phyloP scores from a whole-genome alignment of 2,329 filamentous ascomycete species.

The Aspergillus jensenii region DNA sequence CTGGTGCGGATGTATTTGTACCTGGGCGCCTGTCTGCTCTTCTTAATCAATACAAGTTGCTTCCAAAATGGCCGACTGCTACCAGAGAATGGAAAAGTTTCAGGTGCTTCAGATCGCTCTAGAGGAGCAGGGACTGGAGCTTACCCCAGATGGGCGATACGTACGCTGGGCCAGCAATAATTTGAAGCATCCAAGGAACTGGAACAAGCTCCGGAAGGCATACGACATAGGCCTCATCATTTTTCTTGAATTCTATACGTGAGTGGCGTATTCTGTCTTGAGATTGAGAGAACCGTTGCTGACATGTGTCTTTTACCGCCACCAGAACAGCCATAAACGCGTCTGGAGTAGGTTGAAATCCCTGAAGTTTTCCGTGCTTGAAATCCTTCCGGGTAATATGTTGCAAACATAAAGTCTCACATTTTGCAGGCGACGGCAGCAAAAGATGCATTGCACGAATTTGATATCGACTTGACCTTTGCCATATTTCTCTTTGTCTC shows the following conservation, averaged over 20 bases:
- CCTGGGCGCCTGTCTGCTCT: neutral
- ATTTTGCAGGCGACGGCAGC: constrained; percentile 16
- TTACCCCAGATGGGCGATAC: constrained; percentile 15
- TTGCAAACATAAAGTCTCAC: neutral
- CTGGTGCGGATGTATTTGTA: constrained; percentile 7
- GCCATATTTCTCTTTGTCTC: constrained; percentile 22
- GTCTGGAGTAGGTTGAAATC: constrained; percentile 11
- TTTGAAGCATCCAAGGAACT: constrained; percentile 24
- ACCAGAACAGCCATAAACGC: constrained; percentile 15
- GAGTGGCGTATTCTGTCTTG: neutral
- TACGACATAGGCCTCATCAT: constrained; percentile 25
- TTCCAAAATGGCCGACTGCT: constrained; percentile 8
- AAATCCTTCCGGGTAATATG: neutral
- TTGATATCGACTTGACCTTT: constrained; percentile 13
- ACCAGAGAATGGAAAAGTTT: constrained; percentile 5
- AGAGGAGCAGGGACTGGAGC: constrained; percentile 15
- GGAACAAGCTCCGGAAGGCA: constrained; percentile 19
- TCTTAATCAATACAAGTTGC: neutral
- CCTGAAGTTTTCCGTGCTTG: neutral
- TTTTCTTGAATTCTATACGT: constrained; percentile 26
- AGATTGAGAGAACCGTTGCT: neutral
- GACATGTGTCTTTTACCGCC: neutral
- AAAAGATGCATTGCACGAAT: constrained; percentile 15
- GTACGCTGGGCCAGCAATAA: constrained; percentile 18
- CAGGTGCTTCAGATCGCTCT: constrained; percentile 3